phyloP scores from a whole-genome alignment of 2,329 filamentous ascomycete genomes.

The Ilyonectria destructans region DNA sequence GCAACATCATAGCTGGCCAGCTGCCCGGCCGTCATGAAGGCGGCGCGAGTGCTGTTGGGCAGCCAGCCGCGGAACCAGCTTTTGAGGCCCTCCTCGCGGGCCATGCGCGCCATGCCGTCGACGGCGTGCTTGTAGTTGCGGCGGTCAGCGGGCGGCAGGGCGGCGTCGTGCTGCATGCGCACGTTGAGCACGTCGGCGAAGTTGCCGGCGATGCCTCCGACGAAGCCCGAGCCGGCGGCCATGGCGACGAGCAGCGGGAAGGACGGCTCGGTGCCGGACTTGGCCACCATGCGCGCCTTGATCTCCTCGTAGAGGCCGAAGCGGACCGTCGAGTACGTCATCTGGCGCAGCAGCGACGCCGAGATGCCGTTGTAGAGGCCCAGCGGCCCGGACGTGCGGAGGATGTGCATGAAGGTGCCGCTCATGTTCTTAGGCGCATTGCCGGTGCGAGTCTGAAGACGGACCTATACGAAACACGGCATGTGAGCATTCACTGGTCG shows the following conservation, averaged over 20 bases:
- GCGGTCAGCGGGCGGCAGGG: slow-evolving; percentile 80
- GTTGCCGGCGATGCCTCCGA: slow-evolving; percentile 93
- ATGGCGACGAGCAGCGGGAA: slow-evolving; percentile 87
- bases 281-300: slow-evolving; percentile 75
- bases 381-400: slow-evolving; percentile 81
- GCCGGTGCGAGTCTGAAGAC: slow-evolving; percentile 86
- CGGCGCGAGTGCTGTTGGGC: slow-evolving; percentile 85
- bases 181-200: slow-evolving; percentile 98
- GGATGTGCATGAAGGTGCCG: slow-evolving; percentile 87
- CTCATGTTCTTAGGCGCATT: slow-evolving; percentile 86
- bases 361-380: slow-evolving; percentile 94
- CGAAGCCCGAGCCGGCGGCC: slow-evolving; percentile 86
- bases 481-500: slow-evolving; percentile 23
- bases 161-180: slow-evolving; percentile 95
- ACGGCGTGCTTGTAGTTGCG: slow-evolving; percentile 93
- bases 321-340: slow-evolving; percentile 95
- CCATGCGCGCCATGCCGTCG: slow-evolving; percentile 89
- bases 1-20: slow-evolving; percentile 89
- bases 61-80: slow-evolving; percentile 89
- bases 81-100: slow-evolving; percentile 83
- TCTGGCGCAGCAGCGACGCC: slow-evolving; percentile 91
- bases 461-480: slow-evolving; percentile 71
- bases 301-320: slow-evolving; percentile 98
- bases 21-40: slow-evolving; percentile 91
- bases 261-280: slow-evolving; percentile 70